These are phyloP conservation scores for Sphaerulina vaccinii DNA, from an alignment of 2,329 filamentous ascomycete species.

Conservation along the genomic window DNA sequence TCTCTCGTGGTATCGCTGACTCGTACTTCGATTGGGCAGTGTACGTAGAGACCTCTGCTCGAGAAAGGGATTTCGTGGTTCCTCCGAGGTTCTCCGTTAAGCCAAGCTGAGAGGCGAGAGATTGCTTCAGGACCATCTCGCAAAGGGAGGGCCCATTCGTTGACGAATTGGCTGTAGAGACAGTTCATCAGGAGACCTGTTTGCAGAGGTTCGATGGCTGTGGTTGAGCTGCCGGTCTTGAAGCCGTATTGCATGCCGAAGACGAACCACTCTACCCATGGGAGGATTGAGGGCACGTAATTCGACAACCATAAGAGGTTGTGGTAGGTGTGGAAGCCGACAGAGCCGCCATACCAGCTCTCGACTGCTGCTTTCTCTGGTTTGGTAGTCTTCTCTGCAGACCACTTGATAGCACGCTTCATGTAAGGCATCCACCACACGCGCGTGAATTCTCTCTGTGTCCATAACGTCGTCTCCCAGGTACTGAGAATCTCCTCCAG, in stretches of 20 bases:
- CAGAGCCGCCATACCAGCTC: slow-evolving; percentile 75
- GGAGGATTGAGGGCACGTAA: slow-evolving; percentile 74
- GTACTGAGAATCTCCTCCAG: slow-evolving; percentile 66
- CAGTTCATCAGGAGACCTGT: slow-evolving; percentile 92
- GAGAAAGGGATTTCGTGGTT: slow-evolving; percentile 72
- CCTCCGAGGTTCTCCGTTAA: slow-evolving; percentile 69
- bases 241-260: slow-evolving; percentile 98
- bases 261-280: slow-evolving; percentile 92
- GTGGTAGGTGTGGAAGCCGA: slow-evolving; percentile 91
- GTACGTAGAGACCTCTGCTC: slow-evolving; percentile 76
- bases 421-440: slow-evolving; percentile 99
- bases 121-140: slow-evolving; percentile 84
- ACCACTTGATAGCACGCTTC: slow-evolving; percentile 83
- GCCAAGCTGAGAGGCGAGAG: slow-evolving; percentile 78
- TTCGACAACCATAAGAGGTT: slow-evolving; percentile 80
- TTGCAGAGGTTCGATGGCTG: slow-evolving; percentile 77
- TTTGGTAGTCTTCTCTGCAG: slow-evolving; percentile 72
- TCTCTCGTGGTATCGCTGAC: slow-evolving; percentile 66
- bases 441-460: slow-evolving; percentile 78
- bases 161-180: slow-evolving; percentile 96
- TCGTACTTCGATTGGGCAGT: slow-evolving; percentile 90
- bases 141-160: slow-evolving; percentile 94
- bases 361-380: slow-evolving; percentile 58
- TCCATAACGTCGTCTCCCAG: slow-evolving; percentile 79
- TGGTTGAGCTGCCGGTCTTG: slow-evolving; percentile 63